Evolutionary conservation across 2,329 filamentous ascomycete species (phyloP).

Genomic region (Phoma sp.): DNA sequence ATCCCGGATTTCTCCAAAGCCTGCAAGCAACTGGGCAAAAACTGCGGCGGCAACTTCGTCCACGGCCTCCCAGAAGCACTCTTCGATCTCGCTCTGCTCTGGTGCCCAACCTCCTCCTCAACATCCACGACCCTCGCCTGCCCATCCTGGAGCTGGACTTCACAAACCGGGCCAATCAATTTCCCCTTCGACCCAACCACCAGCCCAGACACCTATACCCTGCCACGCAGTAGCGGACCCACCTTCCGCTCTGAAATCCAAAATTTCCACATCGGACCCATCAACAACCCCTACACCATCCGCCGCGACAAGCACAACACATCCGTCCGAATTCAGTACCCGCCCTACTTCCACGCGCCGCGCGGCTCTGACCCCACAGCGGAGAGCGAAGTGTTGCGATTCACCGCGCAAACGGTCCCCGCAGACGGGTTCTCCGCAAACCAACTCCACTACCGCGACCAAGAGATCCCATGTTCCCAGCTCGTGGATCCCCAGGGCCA

Average conservation of each 20-base stretch:
- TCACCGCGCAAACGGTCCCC: conserved; percentile 32
- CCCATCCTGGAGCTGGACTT: conserved; percentile 44
- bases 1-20: conserved; percentile 31
- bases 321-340: conserved; percentile 31
- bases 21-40: conserved; percentile 33
- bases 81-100: conserved; percentile 42
- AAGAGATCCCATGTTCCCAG: conserved; percentile 33
- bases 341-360: conserved; percentile 35
- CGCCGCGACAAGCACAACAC: conserved; percentile 32
- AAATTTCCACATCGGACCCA: conserved; percentile 35
- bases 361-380: conserved; percentile 23
- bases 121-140: conserved; percentile 25
- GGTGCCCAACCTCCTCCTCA: conserved; percentile 36
- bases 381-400: conserved; percentile 34
- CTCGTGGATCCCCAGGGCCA: conserved; percentile 29
- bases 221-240: conserved; percentile 26
- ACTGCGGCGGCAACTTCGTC: conserved; percentile 38
- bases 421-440: conserved; percentile 34
- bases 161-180: conserved; percentile 33
- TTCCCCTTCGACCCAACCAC: conserved; percentile 45
- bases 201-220: conserved; percentile 35
- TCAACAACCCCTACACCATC: conserved; percentile 32
- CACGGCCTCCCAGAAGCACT: conserved; percentile 41
- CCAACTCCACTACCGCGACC: conserved; percentile 29
- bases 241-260: conserved; percentile 40